phyloP scores from a whole-genome alignment of 371 early-diverging fungal genomes.

The Mucor irregularis region DNA sequence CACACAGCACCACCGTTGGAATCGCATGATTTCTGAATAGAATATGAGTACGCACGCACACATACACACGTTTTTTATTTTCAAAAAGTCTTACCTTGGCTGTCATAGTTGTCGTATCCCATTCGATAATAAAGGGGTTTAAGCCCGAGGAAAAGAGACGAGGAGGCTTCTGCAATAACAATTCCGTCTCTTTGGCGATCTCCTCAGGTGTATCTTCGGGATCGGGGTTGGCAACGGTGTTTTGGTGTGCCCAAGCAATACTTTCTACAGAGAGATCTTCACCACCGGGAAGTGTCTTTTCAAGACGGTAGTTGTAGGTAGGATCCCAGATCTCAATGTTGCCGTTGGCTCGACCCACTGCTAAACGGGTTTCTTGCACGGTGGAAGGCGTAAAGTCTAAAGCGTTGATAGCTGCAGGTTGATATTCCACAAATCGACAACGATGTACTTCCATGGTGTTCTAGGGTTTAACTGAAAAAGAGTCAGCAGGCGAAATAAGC shows the following conservation, averaged over 20 bases:
- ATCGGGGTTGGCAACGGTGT: constrained; percentile 55
- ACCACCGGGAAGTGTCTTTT: constrained; percentile 83
- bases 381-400: constrained; percentile 75
- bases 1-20: constrained; percentile 93
- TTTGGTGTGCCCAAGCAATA: constrained; percentile 85
- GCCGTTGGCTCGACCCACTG: constrained; percentile 90
- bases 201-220: constrained; percentile 61
- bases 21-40: constrained; percentile 54
- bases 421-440: constrained; percentile 89
- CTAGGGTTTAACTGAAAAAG: neutral
- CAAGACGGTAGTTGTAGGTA: constrained; percentile 60
- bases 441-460: constrained; percentile 77
- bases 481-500: neutral
- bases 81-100: constrained; percentile 62
- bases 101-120: constrained; percentile 73
- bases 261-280: constrained; percentile 76
- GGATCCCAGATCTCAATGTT: constrained; percentile 94
- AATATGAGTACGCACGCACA: too few relatives aligned
- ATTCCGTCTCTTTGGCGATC: constrained; percentile 48
- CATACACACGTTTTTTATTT: neutral
- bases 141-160: constrained; percentile 88
- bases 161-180: constrained; percentile 58
- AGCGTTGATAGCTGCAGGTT: constrained; percentile 83
- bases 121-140: constrained; percentile 86
- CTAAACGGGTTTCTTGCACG: constrained; percentile 55